phyloP scores from a whole-genome alignment of 345 rosid genomes.

The Sapria himalayana region DNA sequence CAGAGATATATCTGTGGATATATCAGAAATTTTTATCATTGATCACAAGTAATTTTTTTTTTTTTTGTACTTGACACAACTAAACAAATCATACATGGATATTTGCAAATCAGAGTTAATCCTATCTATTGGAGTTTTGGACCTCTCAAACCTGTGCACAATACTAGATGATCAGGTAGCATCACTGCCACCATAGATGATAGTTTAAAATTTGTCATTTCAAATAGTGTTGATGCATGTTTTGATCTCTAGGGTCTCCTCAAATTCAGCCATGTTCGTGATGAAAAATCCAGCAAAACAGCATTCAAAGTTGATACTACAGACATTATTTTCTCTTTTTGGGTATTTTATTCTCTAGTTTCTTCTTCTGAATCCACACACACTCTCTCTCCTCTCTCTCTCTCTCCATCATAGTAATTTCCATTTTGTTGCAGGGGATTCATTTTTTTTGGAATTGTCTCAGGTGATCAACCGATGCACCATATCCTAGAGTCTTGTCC shows the following conservation, averaged over 20 bases:
- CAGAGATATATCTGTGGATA: no score
- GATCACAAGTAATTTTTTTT: no score
- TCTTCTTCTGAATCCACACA: not conserved
- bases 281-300: conserved; percentile 46
- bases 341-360: conserved; percentile 37
- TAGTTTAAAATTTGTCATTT: not conserved
- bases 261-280: conserved; percentile 53
- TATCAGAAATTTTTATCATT: no score
- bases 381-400: not conserved
- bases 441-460: conserved; percentile 79
- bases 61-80: no score
- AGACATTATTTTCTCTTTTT: conserved; percentile 67
- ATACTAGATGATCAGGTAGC: conserved; percentile 84
- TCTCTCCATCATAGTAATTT: not conserved
- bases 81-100: conserved; percentile 43
- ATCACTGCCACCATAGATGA: not conserved
- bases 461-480: no score
- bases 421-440: conserved; percentile 34
- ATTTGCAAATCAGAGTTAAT: conserved; percentile 50
- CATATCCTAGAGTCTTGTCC: no score
- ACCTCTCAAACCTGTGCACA: conserved; percentile 51
- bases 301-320: conserved; percentile 52
- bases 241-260: conserved; percentile 39
- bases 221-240: conserved; percentile 1
- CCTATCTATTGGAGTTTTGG: conserved; percentile 47